These are phyloP conservation scores for Vitis cinerea DNA, from an alignment of 164 flowering plant genomes.

Conservation along the genomic window DNA sequence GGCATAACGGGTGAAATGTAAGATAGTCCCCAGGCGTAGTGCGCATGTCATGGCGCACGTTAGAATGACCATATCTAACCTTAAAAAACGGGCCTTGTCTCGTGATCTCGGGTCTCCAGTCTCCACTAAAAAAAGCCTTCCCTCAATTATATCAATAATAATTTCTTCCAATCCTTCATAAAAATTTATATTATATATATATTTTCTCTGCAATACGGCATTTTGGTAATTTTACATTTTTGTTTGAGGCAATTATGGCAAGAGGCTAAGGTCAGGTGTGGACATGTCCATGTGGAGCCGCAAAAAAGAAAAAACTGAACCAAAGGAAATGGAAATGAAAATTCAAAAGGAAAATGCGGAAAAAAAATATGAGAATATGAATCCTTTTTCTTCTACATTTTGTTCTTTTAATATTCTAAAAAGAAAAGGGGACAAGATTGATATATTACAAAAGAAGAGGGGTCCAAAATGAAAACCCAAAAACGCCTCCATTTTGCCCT, in stretches of 20 bases:
- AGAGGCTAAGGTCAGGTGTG: background rate
- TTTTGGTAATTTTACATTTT: too few relatives aligned
- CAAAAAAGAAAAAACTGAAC: background rate
- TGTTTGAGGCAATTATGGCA: too few relatives aligned
- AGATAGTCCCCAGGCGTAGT: background rate
- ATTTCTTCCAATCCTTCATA: too few relatives aligned
- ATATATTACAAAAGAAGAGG: constrained; percentile 11
- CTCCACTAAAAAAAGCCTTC: background rate
- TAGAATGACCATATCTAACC: background rate
- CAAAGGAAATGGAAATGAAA: background rate
- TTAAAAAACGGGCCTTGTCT: too few relatives aligned
- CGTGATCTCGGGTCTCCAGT: background rate
- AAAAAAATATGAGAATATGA: background rate
- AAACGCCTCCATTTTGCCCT: constrained; percentile 7
- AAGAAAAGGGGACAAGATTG: background rate
- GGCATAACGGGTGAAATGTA: too few relatives aligned
- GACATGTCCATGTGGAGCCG: background rate
- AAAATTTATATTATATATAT: too few relatives aligned
- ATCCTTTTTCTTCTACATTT: constrained; percentile 8
- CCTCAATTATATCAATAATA: background rate
- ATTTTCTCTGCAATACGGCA: background rate
- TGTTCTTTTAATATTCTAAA: background rate
- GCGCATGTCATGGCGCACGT: constrained; percentile 8
- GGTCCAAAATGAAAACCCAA: constrained; percentile 23
- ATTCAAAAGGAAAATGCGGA: background rate